These are phyloP conservation scores for Xylaria digitata DNA, from an alignment of 2,329 filamentous ascomycete genomes.

Conservation along the genomic window DNA sequence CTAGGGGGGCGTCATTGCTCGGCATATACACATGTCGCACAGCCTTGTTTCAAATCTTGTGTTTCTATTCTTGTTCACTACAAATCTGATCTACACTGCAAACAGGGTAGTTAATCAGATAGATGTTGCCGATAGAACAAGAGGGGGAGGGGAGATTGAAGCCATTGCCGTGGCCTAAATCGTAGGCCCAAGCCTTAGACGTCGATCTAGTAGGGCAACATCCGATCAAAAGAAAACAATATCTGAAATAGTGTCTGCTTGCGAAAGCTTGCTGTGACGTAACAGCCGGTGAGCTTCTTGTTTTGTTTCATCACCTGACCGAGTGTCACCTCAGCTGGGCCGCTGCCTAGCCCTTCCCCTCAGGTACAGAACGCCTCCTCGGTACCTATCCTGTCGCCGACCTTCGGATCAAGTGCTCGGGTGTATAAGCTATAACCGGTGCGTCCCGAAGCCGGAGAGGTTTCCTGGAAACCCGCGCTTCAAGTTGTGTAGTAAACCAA, in stretches of 20 bases:
- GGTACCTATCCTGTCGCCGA: constrained; percentile 13
- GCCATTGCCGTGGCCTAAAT: constrained; percentile 19
- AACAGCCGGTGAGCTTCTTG: constrained; percentile 12
- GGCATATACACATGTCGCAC: constrained; percentile 28
- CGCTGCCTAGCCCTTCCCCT: constrained; percentile 11
- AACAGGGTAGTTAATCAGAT: constrained; percentile 15
- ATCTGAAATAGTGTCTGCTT: constrained; percentile 1
- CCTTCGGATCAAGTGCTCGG: constrained; percentile 2
- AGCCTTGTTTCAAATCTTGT: constrained; percentile 34
- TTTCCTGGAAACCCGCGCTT: background rate
- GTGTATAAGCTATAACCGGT: background rate
- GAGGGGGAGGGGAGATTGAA: background rate
- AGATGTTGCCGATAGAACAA: background rate
- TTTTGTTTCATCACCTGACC: constrained; percentile 29
- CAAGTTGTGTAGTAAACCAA: constrained; percentile 8
- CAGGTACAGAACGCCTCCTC: constrained; percentile 19
- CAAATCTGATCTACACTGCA: constrained; percentile 23
- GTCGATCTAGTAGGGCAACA: constrained; percentile 19
- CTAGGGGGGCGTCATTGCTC: constrained; percentile 25
- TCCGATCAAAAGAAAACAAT: constrained; percentile 4
- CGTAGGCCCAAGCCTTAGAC: constrained; percentile 27
- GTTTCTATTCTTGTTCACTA: constrained; percentile 33
- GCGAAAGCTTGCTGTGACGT: constrained; percentile 18
- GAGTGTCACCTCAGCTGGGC: constrained; percentile 18
- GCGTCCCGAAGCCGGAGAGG: constrained; percentile 10